These are phyloP conservation scores for Paragyromitra xinjiangensis DNA, from an alignment of 495 filamentous ascomycete species.

Conservation along the genomic window DNA sequence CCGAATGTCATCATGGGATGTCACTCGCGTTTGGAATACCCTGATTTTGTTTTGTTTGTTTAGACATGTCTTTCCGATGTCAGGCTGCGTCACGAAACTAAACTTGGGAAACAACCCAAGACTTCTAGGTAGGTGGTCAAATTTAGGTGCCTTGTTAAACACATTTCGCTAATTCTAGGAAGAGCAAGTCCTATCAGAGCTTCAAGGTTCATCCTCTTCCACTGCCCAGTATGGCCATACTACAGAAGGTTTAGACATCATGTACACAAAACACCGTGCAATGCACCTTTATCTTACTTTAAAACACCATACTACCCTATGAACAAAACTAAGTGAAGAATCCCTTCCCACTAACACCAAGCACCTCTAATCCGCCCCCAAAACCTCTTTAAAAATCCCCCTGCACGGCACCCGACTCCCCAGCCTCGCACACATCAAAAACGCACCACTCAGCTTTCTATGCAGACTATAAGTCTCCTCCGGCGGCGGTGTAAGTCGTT, in stretches of 20 bases:
- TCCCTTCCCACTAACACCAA: not conserved
- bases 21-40: not conserved
- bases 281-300: not conserved
- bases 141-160: not conserved
- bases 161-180: not conserved
- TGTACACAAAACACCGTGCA: not conserved
- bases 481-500: conserved; percentile 86
- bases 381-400: conserved; percentile 76
- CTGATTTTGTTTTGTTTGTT: too few species aligned
- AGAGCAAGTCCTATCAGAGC: not conserved
- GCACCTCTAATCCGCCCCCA: conserved; percentile 31
- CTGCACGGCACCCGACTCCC: conserved; percentile 83
- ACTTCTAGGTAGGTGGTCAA: not conserved
- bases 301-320: not conserved
- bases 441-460: conserved; percentile 94
- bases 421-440: conserved; percentile 86
- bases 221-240: not conserved
- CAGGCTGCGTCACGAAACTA: not conserved
- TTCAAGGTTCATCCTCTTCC: not conserved
- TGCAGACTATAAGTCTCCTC: conserved; percentile 98
- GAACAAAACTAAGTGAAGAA: not conserved
- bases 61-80: not conserved
- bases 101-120: not conserved
- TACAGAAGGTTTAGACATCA: not conserved
- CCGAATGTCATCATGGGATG: not conserved